A percentile compares a stretch with the other conserved stretches of the same genome.
Conservation (phyloP, 140 eudicot genomes). For the Anethum foeniculum region DNA sequence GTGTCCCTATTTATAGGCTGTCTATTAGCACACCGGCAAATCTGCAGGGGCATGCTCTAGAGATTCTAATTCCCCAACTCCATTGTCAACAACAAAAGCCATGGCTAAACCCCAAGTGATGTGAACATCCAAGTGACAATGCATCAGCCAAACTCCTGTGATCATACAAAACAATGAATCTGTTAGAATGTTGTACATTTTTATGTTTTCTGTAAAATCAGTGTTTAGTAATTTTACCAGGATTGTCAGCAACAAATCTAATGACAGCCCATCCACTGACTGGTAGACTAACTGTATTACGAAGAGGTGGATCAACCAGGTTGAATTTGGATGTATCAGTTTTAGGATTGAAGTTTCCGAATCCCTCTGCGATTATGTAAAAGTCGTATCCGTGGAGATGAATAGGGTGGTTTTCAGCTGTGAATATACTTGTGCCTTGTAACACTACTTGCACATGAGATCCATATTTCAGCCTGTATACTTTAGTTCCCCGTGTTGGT, state of each 20-base stretch:
- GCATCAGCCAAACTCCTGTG: conserved; percentile 35
- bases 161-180: background rate
- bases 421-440: conserved; percentile 81
- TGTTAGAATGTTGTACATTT: background rate
- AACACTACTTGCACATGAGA: conserved; percentile 71
- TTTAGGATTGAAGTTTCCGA: conserved; percentile 68
- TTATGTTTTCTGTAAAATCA: background rate
- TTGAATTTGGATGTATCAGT: conserved; percentile 69
- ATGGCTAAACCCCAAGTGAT: conserved; percentile 30
- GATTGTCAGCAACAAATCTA: conserved; percentile 90
- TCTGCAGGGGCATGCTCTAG: conserved; percentile 26
- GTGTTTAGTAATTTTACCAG: conserved; percentile 35
- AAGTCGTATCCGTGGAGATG: conserved; percentile 96
- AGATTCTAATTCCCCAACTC: conserved; percentile 13
- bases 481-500: conserved; percentile 56
- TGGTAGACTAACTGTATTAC: conserved; percentile 80
- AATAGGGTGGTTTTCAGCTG: conserved; percentile 90
- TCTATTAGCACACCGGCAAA: conserved; percentile 26
- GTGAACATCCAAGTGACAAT: conserved; percentile 38
- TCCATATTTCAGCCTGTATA: conserved; percentile 64
- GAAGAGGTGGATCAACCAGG: conserved; percentile 83
- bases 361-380: conserved; percentile 75
- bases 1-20: background rate
- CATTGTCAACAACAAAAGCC: conserved; percentile 28
- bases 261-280: conserved; percentile 88